Conservation (phyloP, 768 basidiomycete genomes). For the Tricholoma saponaceum region DNA sequence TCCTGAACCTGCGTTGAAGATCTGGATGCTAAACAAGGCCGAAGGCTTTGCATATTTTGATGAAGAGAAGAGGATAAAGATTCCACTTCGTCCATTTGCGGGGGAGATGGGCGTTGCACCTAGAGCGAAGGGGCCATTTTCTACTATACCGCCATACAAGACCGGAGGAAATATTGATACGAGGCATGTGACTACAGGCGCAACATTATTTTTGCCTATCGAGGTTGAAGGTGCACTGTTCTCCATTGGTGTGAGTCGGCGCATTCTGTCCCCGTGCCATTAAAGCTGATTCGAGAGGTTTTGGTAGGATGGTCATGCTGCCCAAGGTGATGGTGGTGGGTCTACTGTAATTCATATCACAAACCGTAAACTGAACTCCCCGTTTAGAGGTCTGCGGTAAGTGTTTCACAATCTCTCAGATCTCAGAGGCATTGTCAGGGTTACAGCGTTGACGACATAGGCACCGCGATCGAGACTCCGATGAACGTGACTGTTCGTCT, state of each 20-base stretch:
- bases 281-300: no score
- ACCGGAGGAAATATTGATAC: constrained; percentile 65
- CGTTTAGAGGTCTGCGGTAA: no score
- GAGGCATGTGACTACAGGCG: constrained; percentile 47
- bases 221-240: no score
- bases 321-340: no score
- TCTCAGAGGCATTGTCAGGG: no score
- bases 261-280: no score
- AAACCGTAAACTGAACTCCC: no score
- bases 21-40: constrained; percentile 44
- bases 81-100: constrained; percentile 54
- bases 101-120: constrained; percentile 64
- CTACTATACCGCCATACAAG: constrained; percentile 58
- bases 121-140: constrained; percentile 45
- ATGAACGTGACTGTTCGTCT: constrained; percentile 53
- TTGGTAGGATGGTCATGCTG: no score
- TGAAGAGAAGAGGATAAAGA: constrained; percentile 39
- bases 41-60: constrained; percentile 49
- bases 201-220: constrained; percentile 55
- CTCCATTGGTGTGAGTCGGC: no score
- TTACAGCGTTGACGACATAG: no score
- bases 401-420: no score
- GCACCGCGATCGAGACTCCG: constrained; percentile 62
- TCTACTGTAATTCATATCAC: no score
- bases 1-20: constrained; percentile 45